A percentile compares a stretch with the other conserved stretches of the same genome.
phyloP scores from a whole-genome alignment of 2,329 filamentous ascomycete genomes.

The Pseudogymnoascus sp. region DNA sequence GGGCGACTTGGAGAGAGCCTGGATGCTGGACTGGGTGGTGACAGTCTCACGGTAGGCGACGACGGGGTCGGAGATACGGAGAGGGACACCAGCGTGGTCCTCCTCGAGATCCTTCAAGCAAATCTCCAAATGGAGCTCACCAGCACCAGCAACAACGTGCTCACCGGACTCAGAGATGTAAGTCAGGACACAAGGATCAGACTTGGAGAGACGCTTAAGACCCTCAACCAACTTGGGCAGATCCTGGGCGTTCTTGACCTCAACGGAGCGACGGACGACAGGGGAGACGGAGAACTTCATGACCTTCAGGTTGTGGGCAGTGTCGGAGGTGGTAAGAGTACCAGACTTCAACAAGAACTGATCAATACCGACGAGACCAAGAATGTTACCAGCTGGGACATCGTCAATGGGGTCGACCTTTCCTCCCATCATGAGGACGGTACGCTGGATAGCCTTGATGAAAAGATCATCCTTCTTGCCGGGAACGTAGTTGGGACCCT shows the following conservation, averaged over 20 bases:
- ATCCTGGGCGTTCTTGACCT: conserved; percentile 99
- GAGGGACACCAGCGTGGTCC: conserved; percentile 97
- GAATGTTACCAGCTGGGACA: conserved; percentile 99
- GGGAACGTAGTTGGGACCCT: conserved; percentile 96
- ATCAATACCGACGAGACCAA: conserved; percentile 97
- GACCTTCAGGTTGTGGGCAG: conserved; percentile 99
- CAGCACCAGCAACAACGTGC: conserved; percentile 97
- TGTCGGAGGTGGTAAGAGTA: conserved; percentile 95
- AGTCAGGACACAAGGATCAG: conserved; percentile 95
- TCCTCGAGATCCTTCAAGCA: conserved; percentile 99
- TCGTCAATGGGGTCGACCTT: conserved; percentile 98
- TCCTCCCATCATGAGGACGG: conserved; percentile 99
- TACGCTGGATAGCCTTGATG: conserved; percentile 99
- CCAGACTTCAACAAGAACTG: conserved; percentile 99
- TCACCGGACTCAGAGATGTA: conserved; percentile 87
- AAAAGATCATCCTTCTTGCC: conserved; percentile 99
- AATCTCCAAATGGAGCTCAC: conserved; percentile 99
- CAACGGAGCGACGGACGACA: conserved; percentile 95
- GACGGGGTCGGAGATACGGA: conserved; percentile 96
- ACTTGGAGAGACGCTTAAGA: conserved; percentile 99
- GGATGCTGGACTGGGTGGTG: conserved; percentile 75
- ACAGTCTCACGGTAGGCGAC: conserved; percentile 99
- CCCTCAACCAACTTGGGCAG: conserved; percentile 99
- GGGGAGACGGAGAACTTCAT: conserved; percentile 99
- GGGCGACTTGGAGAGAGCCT: conserved; percentile 96